A percentile compares a stretch with the other conserved stretches of the same genome.
Evolutionary conservation across 805 yeast genomes (phyloP).

Genomic region (Blastobotrys attinorum): DNA sequence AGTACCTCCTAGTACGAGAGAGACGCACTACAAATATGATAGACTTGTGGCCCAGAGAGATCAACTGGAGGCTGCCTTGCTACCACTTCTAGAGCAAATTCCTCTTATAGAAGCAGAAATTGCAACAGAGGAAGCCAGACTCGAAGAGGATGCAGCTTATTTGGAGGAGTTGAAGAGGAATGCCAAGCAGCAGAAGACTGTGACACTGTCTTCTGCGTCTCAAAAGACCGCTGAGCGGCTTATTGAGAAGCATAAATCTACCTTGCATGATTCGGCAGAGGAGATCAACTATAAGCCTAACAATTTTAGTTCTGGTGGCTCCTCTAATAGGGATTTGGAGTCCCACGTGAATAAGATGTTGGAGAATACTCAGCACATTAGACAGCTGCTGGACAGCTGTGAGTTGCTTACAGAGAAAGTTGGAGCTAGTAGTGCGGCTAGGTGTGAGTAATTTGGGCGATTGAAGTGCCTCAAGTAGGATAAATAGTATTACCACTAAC

Average conservation of each 20-base stretch:
- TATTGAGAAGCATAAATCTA: neutral
- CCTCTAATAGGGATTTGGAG: neutral
- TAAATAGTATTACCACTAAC: too few species aligned
- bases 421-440: too few species aligned
- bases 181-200: constrained; percentile 3
- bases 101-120: constrained; percentile 10
- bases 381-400: neutral
- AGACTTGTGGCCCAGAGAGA: constrained; percentile 8
- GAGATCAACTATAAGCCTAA: neutral
- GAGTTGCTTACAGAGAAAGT: neutral
- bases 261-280: neutral
- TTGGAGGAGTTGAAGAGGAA: neutral
- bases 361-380: neutral
- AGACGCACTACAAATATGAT: constrained; percentile 12
- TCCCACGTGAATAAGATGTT: neutral
- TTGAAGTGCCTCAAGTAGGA: too few species aligned
- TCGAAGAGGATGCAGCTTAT: constrained; percentile 4
- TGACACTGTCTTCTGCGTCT: neutral
- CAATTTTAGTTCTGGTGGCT: neutral
- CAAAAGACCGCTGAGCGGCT: neutral
- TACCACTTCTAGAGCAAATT: constrained; percentile 14
- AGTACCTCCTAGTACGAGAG: constrained; percentile 13
- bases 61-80: constrained; percentile 10
- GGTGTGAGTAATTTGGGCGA: too few species aligned
- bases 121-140: constrained; percentile 2